Percentiles rank a stretch among this genome's conserved stretches.
phyloP scores from a whole-genome alignment of 306 rosid genomes.

The Ammopiptanthus mongolicus region DNA sequence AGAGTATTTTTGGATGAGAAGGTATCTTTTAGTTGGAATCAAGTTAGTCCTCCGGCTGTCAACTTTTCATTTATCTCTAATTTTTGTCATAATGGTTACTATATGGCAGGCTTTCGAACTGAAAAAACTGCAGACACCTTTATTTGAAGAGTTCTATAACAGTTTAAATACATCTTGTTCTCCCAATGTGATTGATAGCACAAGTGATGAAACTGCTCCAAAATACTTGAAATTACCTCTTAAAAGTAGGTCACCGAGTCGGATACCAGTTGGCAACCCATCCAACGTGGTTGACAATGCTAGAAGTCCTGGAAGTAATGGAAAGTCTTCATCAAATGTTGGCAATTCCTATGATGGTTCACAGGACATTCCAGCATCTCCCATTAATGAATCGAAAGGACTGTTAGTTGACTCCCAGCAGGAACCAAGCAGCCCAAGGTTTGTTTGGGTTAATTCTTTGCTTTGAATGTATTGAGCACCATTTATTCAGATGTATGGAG shows the following conservation, averaged over 20 bases:
- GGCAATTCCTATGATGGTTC: slow-evolving; percentile 47
- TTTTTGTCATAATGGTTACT: slow-evolving; percentile 15
- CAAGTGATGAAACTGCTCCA: slow-evolving; percentile 49
- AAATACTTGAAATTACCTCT: slow-evolving; percentile 91
- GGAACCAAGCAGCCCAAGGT: slow-evolving; percentile 89
- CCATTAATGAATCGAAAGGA: slow-evolving; percentile 56
- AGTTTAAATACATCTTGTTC: slow-evolving; percentile 71
- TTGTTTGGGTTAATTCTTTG: slow-evolving; percentile 23
- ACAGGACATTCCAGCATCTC: slow-evolving; percentile 58
- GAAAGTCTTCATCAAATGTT: slow-evolving; percentile 48
- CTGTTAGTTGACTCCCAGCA: slow-evolving; percentile 54
- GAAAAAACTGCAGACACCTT: slow-evolving; percentile 91
- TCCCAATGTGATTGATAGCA: slow-evolving; percentile 50
- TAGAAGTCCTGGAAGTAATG: slow-evolving; percentile 84
- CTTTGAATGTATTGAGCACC: slow-evolving; percentile 12
- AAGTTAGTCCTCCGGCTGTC: background rate
- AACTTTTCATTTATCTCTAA: background rate
- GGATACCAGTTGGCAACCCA: slow-evolving; percentile 50
- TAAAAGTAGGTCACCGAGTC: slow-evolving; percentile 85
- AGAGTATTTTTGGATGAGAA: slow-evolving; percentile 90
- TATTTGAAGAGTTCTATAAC: slow-evolving; percentile 89
- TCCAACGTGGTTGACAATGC: slow-evolving; percentile 54
- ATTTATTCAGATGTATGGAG: background rate
- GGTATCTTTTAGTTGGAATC: slow-evolving; percentile 45
- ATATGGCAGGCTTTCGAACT: slow-evolving; percentile 79